Percentiles rank a stretch among this genome's conserved stretches.
Conservation (phyloP, 495 filamentous ascomycete species). For the Penicillium bovifimosum region DNA sequence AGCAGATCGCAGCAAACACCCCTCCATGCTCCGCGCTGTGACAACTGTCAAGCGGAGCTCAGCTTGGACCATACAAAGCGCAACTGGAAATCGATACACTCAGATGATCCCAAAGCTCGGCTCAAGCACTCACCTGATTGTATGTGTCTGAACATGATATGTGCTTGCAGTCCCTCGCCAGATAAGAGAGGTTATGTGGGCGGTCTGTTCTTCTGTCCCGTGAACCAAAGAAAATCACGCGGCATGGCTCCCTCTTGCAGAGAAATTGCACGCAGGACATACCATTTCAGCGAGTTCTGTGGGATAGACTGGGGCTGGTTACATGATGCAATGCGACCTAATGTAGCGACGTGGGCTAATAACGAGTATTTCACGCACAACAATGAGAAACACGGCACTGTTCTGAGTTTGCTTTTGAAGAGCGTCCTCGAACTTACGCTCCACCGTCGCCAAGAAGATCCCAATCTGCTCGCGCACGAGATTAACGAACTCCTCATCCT, state of each 20-base stretch:
- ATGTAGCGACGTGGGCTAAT: not conserved
- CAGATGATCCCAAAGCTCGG: not conserved
- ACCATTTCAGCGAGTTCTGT: conserved; percentile 25
- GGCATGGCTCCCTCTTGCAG: conserved; percentile 10
- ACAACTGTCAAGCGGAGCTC: conserved; percentile 16
- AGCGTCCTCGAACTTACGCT: conserved; percentile 36
- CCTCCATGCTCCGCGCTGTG: conserved; percentile 13
- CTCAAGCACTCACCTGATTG: not conserved
- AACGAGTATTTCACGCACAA: conserved; percentile 19
- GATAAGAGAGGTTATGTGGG: not conserved
- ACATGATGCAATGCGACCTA: conserved; percentile 26
- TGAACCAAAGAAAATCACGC: not conserved
- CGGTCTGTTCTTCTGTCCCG: not conserved
- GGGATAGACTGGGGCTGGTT: conserved; percentile 34
- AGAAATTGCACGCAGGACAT: conserved; percentile 18
- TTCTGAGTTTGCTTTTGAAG: conserved; percentile 28
- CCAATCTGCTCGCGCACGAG: conserved; percentile 25
- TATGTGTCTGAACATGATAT: not conserved
- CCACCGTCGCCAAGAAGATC: conserved; percentile 19
- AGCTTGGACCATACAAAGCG: not conserved
- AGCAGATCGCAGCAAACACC: not conserved
- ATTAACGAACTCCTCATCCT: conserved; percentile 31
- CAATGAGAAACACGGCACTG: conserved; percentile 27
- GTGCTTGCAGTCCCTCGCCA: not conserved
- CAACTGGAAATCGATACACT: not conserved